phyloP scores from a whole-genome alignment of 2,329 filamentous ascomycete species.

The Claviceps arundinis region DNA sequence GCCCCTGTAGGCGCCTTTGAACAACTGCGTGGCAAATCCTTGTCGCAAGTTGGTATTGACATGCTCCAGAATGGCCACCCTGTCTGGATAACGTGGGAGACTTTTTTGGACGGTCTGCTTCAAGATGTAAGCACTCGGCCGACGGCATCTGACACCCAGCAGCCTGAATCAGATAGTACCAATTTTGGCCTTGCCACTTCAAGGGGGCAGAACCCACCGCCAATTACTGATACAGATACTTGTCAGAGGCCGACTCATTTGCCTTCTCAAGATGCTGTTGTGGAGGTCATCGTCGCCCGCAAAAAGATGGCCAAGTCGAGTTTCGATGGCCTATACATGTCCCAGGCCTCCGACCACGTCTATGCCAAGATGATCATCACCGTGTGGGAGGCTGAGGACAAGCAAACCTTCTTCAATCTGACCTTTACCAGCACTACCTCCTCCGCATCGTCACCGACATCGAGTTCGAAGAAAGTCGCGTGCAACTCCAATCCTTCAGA shows the following conservation, averaged over 20 bases:
- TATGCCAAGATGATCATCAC: slow-evolving; percentile 66
- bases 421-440: slow-evolving; percentile 55
- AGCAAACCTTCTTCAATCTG: slow-evolving; percentile 56
- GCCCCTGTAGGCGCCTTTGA: slow-evolving; percentile 38
- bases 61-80: slow-evolving; percentile 54
- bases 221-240: slow-evolving; percentile 20
- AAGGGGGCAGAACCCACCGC: slow-evolving; percentile 13
- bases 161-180: slow-evolving; percentile 7
- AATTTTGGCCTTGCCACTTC: slow-evolving; percentile 25
- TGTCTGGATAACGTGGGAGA: slow-evolving; percentile 45
- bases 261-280: slow-evolving; percentile 44
- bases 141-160: slow-evolving; percentile 11
- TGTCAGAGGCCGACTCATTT: slow-evolving; percentile 11
- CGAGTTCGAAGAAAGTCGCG: slow-evolving; percentile 23
- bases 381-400: slow-evolving; percentile 56
- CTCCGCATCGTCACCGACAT: slow-evolving; percentile 16
- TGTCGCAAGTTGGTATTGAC: slow-evolving; percentile 60
- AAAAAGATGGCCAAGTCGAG: slow-evolving; percentile 28
- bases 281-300: slow-evolving; percentile 54
- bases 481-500: slow-evolving; percentile 28
- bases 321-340: slow-evolving; percentile 20
- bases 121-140: slow-evolving; percentile 25
- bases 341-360: slow-evolving; percentile 27
- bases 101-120: slow-evolving; percentile 41
- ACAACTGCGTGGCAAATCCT: slow-evolving; percentile 47